Percentiles rank a stretch among this genome's conserved stretches.
These are phyloP conservation scores for Neurospora sp. DNA, from an alignment of 495 filamentous ascomycete genomes.

Conservation along the genomic window DNA sequence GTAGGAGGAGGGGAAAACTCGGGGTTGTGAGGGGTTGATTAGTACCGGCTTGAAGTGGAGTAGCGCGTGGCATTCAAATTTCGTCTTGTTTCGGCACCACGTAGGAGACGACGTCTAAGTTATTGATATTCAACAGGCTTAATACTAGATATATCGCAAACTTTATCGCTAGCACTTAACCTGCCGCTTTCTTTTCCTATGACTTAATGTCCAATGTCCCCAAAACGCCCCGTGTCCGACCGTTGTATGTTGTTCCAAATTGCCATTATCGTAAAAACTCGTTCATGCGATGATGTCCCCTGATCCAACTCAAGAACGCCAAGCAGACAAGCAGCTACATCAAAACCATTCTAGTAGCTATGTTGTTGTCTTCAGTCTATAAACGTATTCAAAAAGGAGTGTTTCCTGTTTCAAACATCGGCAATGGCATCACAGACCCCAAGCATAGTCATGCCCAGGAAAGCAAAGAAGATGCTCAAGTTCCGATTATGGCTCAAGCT, in stretches of 20 bases:
- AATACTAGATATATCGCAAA: not conserved
- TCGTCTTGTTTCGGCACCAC: not conserved
- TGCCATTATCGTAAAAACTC: not conserved
- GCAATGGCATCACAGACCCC: slow-evolving; percentile 72
- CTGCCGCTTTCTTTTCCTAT: not conserved
- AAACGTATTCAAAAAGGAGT: not conserved
- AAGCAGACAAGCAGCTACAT: too few relatives aligned
- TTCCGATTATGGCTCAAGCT: slow-evolving; percentile 68
- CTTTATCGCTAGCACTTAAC: not conserved
- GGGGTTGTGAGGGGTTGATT: not conserved
- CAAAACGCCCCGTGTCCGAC: not conserved
- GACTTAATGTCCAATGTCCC: not conserved
- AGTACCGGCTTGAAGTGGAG: not conserved
- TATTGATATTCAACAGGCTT: not conserved
- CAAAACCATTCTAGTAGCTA: too few relatives aligned
- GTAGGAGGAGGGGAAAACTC: not conserved
- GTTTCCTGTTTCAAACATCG: not conserved
- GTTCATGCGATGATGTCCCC: not conserved
- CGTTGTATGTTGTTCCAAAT: not conserved
- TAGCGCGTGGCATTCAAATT: not conserved
- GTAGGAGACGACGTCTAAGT: not conserved
- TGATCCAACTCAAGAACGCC: not conserved
- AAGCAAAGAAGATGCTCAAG: slow-evolving; percentile 75
- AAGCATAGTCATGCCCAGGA: slow-evolving; percentile 82
- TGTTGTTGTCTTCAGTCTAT: not conserved